Evolutionary conservation across 208 protist genomes (phyloP).

Genomic region (Crithidia fasciculata): DNA sequence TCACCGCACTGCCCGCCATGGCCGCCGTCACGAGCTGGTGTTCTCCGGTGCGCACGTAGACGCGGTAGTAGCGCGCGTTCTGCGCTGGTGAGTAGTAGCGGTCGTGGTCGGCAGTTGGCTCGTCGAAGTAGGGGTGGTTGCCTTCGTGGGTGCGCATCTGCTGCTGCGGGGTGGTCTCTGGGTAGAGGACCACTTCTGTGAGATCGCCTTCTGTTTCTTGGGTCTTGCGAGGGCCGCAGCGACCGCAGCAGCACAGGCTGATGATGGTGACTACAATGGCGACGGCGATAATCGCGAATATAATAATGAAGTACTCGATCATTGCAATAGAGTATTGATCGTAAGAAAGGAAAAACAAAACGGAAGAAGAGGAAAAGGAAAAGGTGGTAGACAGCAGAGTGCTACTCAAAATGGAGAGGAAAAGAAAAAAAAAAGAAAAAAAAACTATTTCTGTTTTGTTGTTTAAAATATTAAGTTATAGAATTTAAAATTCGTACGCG

Average conservation of each 20-base stretch:
- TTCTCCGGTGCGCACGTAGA: background rate
- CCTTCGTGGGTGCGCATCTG: too few species aligned
- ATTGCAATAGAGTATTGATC: background rate
- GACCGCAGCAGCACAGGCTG: background rate
- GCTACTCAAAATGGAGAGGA: background rate
- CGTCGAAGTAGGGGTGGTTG: constrained; percentile 2
- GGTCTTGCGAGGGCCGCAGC: background rate
- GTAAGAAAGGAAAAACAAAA: background rate
- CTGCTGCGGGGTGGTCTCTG: background rate
- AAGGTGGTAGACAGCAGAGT: too few species aligned
- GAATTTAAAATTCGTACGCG: too few species aligned
- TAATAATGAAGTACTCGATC: background rate
- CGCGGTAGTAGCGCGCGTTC: background rate
- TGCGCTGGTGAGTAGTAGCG: constrained; percentile 6
- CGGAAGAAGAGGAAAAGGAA: background rate
- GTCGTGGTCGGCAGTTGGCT: background rate
- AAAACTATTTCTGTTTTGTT: background rate
- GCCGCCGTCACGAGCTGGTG: background rate
- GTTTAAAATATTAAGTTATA: too few species aligned
- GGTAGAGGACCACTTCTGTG: constrained; percentile 2
- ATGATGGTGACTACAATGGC: background rate
- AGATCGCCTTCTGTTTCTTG: background rate
- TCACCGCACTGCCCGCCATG: background rate
- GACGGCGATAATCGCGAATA: background rate
- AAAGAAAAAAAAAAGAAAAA: background rate